These are phyloP conservation scores for Gaeumannomyces tritici DNA, from an alignment of 2,329 filamentous ascomycete genomes.

Conservation along the genomic window DNA sequence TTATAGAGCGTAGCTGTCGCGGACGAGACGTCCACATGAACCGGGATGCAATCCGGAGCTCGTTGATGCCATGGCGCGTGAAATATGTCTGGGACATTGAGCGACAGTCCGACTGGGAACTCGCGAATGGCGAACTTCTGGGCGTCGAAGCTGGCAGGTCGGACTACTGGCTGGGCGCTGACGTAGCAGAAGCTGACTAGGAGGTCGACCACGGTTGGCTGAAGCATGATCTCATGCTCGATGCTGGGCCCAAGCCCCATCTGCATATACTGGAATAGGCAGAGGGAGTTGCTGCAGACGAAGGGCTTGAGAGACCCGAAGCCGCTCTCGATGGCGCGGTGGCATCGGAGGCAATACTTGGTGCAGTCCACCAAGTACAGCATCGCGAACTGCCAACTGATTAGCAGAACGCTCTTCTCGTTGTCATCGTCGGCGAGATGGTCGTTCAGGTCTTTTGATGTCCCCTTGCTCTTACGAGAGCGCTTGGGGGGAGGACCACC, in stretches of 20 bases:
- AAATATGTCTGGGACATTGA: constrained; percentile 20
- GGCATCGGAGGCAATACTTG: constrained; percentile 80
- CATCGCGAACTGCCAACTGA: constrained; percentile 66
- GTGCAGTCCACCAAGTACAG: constrained; percentile 72
- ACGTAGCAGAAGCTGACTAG: constrained; percentile 73
- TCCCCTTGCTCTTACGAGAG: constrained; percentile 3
- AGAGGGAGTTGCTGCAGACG: constrained; percentile 67
- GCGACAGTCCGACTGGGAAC: constrained; percentile 30
- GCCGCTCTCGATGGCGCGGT: constrained; percentile 53
- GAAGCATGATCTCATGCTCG: constrained; percentile 71
- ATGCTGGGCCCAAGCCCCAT: constrained; percentile 79
- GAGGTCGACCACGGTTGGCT: constrained; percentile 77
- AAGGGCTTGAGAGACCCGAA: constrained; percentile 68
- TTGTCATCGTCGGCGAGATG: constrained; percentile 18
- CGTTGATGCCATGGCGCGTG: background rate
- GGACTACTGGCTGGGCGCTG: constrained; percentile 22
- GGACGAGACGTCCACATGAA: background rate
- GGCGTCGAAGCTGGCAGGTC: background rate
- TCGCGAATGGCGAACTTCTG: constrained; percentile 24
- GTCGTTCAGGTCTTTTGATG: background rate
- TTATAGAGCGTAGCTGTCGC: background rate
- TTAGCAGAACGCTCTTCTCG: constrained; percentile 37
- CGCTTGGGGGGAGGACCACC: background rate
- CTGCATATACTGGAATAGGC: constrained; percentile 79
- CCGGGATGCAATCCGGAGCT: background rate